phyloP scores from a whole-genome alignment of 2,329 filamentous ascomycete genomes.

The Diplodia corticola region DNA sequence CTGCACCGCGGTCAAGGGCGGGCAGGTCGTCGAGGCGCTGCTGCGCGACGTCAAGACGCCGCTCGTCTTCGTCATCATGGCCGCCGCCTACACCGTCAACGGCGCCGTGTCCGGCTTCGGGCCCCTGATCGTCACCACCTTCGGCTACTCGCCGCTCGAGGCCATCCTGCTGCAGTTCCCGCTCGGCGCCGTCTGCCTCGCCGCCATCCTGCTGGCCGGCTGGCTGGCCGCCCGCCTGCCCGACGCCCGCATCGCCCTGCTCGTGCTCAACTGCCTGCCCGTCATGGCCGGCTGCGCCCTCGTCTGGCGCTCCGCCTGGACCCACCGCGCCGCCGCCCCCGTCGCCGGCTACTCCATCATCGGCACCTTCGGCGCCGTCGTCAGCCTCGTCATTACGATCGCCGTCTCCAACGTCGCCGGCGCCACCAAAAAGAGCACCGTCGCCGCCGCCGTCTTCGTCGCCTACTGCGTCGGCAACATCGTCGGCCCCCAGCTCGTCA shows the following conservation, averaged over 20 bases:
- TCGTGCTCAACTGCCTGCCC: conserved; percentile 67
- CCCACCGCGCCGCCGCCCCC: conserved; percentile 62
- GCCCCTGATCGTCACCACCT: conserved; percentile 70
- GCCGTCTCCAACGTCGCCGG: conserved; percentile 71
- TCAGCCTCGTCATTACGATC: conserved; percentile 60
- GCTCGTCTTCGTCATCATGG: conserved; percentile 68
- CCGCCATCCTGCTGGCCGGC: conserved; percentile 66
- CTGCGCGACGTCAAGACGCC: conserved; percentile 61
- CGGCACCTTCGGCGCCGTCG: conserved; percentile 71
- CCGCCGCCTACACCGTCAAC: conserved; percentile 68
- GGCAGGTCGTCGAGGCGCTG: conserved; percentile 60
- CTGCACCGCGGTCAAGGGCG: conserved; percentile 60
- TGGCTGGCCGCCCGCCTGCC: conserved; percentile 61
- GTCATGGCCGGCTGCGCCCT: conserved; percentile 73
- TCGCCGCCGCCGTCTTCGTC: conserved; percentile 62
- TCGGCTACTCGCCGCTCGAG: conserved; percentile 64
- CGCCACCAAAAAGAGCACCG: conserved; percentile 77
- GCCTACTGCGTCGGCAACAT: conserved; percentile 14
- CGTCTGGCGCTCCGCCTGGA: conserved; percentile 70
- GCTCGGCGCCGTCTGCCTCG: conserved; percentile 66
- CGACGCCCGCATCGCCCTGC: conserved; percentile 65
- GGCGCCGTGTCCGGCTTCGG: conserved; percentile 71
- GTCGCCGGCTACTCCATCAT: conserved; percentile 72
- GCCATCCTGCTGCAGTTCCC: conserved; percentile 76
- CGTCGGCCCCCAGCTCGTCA: conserved; percentile 15